phyloP scores from a whole-genome alignment of 2,329 filamentous ascomycete genomes.

The Ascomycota sp. region DNA sequence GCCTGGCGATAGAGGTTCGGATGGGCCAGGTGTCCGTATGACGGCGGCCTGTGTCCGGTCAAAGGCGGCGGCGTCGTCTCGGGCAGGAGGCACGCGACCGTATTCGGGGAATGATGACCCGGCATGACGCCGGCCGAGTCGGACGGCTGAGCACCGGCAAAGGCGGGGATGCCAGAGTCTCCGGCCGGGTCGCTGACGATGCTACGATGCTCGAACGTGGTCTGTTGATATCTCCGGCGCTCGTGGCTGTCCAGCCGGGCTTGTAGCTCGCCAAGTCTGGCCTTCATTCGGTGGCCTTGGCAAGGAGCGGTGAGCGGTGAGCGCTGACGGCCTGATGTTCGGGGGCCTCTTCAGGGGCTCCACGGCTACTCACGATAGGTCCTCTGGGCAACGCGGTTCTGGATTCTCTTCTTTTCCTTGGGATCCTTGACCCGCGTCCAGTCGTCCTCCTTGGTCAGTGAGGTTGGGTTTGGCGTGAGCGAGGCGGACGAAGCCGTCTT shows the following conservation, averaged over 20 bases:
- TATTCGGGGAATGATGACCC: no score
- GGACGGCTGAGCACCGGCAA: no score
- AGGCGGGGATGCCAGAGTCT: no score
- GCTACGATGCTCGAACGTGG: not conserved
- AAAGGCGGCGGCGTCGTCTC: constrained; percentile 2
- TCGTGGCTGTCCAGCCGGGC: constrained; percentile 10
- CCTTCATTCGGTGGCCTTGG: constrained; percentile 12
- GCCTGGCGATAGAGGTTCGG: constrained; percentile 3
- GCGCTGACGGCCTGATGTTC: not conserved
- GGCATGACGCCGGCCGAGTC: no score
- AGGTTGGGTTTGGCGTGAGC: not conserved
- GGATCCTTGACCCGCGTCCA: constrained; percentile 10
- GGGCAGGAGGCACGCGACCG: not conserved
- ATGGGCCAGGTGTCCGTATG: constrained; percentile 2
- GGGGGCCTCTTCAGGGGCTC: no score
- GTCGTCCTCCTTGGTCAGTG: constrained; percentile 8
- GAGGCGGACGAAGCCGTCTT: not conserved
- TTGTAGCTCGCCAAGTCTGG: constrained; percentile 10
- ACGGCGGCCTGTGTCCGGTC: constrained; percentile 1
- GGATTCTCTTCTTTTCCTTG: constrained; percentile 12
- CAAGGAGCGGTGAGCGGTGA: not conserved
- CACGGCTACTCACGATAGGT: constrained; percentile 9
- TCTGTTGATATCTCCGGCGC: constrained; percentile 2
- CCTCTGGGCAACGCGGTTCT: constrained; percentile 11
- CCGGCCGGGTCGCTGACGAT: no score